phyloP scores from a whole-genome alignment of 2,329 filamentous ascomycete genomes.

The Bipolaris zeicola region DNA sequence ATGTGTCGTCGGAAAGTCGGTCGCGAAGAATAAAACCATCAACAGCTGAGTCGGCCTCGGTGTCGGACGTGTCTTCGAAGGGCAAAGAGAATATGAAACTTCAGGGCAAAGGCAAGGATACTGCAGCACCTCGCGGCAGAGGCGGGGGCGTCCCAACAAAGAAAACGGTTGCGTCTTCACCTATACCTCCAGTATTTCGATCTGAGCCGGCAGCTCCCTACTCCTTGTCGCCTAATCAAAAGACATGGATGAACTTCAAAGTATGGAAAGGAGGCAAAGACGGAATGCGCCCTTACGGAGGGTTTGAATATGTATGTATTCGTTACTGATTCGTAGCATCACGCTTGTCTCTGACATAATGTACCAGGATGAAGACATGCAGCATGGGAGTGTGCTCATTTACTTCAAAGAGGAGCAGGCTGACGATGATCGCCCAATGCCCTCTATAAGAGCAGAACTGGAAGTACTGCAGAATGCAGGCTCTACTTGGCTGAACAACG shows the following conservation, averaged over 20 bases:
- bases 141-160: conserved; percentile 49
- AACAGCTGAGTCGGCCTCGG: conserved; percentile 28
- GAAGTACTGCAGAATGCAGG: conserved; percentile 45
- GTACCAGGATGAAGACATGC: conserved; percentile 47
- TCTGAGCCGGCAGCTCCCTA: conserved; percentile 33
- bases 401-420: conserved; percentile 50
- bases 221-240: conserved; percentile 26
- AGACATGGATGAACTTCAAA: conserved; percentile 45
- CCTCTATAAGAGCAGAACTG: conserved; percentile 44
- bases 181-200: conserved; percentile 25
- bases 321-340: not conserved
- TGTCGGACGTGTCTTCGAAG: conserved; percentile 37
- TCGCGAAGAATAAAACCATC: conserved; percentile 28
- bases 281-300: conserved; percentile 41
- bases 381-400: conserved; percentile 45
- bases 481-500: conserved; percentile 47
- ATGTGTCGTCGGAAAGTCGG: conserved; percentile 27
- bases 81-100: conserved; percentile 44
- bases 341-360: not conserved
- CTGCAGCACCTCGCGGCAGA: conserved; percentile 46
- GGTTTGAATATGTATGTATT: conserved; percentile 45
- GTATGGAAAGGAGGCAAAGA: conserved; percentile 44
- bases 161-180: conserved; percentile 22
- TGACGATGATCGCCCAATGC: conserved; percentile 42
- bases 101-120: conserved; percentile 46